Conservation (phyloP, 164 flowering plant genomes). For the Amborella trichopoda region DNA sequence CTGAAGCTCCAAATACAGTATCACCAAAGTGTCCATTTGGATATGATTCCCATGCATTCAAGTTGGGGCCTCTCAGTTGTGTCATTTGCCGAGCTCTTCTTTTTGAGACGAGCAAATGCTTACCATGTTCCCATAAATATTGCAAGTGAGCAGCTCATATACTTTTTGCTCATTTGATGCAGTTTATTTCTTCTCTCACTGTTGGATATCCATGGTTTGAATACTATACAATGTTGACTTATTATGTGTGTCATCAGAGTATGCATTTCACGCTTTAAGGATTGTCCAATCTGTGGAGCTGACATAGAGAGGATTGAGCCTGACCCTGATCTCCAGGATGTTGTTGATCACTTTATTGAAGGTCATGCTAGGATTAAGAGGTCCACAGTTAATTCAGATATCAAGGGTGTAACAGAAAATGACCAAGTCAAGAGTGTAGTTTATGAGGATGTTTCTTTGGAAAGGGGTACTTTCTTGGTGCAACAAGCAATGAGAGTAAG, state of each 20-base stretch:
- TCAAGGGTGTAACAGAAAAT: slow-evolving; percentile 17
- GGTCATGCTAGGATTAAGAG: slow-evolving; percentile 96
- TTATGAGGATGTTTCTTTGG: slow-evolving; percentile 89
- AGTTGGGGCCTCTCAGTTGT: slow-evolving; percentile 93
- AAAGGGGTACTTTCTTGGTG: slow-evolving; percentile 92
- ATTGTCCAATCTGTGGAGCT: slow-evolving; percentile 96
- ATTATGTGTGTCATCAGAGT: slow-evolving; percentile 28
- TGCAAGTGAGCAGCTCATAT: slow-evolving; percentile 59
- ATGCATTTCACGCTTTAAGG: slow-evolving; percentile 74
- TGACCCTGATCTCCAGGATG: slow-evolving; percentile 53
- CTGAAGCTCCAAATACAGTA: slow-evolving; percentile 16
- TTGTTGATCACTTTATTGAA: slow-evolving; percentile 86
- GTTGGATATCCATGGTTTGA: no score
- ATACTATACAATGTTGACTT: no score
- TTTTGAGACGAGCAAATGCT: slow-evolving; percentile 59
- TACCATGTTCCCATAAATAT: slow-evolving; percentile 82
- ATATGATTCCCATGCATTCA: slow-evolving; percentile 74
- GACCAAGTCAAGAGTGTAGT: slow-evolving; percentile 36
- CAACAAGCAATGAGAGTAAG: slow-evolving; percentile 98
- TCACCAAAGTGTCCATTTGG: slow-evolving; percentile 84
- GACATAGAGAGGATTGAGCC: slow-evolving; percentile 75
- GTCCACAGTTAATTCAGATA: slow-evolving; percentile 27
- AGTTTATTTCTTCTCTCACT: background rate
- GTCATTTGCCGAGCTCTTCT: slow-evolving; percentile 90
- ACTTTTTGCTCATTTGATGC: background rate